Conservation (phyloP, 1,284 basidiomycete species). For the Rhodotorula sp. region DNA sequence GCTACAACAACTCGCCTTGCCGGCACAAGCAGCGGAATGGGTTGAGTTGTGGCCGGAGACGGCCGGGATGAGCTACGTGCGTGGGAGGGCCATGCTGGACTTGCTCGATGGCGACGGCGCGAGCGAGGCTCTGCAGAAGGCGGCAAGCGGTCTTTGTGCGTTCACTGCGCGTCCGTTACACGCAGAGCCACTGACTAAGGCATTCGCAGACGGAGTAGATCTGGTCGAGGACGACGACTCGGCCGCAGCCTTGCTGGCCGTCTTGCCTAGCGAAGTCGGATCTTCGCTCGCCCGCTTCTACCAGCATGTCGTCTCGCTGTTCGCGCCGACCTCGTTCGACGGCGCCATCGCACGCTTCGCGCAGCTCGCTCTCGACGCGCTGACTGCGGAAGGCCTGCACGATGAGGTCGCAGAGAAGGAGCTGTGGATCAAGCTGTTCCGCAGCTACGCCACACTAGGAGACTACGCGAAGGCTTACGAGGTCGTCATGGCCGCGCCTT, state of each 20-base stretch:
- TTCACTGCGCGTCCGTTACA: conserved; percentile 1
- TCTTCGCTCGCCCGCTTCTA: conserved; percentile 57
- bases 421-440: conserved; percentile 75
- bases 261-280: conserved; percentile 11
- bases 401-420: conserved; percentile 45
- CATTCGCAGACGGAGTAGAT: not conserved
- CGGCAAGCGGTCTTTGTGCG: conserved; percentile 76
- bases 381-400: conserved; percentile 12
- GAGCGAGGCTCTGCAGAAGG: conserved; percentile 64
- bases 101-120: conserved; percentile 73
- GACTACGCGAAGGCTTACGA: conserved; percentile 83
- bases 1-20: conserved; percentile 65
- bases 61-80: conserved; percentile 70
- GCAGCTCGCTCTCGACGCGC: conserved; percentile 47
- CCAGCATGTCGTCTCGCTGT: conserved; percentile 68
- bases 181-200: not conserved
- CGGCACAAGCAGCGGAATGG: conserved; percentile 62
- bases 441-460: conserved; percentile 67
- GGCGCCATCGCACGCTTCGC: conserved; percentile 70
- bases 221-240: not conserved
- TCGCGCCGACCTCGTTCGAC: conserved; percentile 61
- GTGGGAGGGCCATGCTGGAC: conserved; percentile 65
- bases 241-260: conserved; percentile 1
- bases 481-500: conserved; percentile 67
- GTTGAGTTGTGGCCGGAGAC: conserved; percentile 72